A percentile compares a stretch with the other conserved stretches of the same genome.
Conservation (phyloP, 345 rosid species). For the Eucalyptus polyanthemos region DNA sequence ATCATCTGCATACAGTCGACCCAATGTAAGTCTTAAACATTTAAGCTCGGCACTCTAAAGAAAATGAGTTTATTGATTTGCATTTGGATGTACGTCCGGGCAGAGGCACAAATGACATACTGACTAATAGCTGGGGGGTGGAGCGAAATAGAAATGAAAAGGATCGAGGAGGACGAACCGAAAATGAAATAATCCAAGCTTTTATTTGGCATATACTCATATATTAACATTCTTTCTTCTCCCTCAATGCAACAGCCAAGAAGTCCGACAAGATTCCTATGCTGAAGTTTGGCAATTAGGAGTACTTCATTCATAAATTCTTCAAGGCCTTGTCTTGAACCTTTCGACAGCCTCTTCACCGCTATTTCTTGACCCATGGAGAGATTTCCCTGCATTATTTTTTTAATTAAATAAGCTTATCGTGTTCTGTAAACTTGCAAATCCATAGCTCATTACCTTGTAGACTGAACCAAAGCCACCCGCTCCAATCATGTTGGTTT, state of each 20-base stretch:
- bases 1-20: neutral
- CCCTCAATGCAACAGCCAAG: neutral
- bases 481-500: neutral
- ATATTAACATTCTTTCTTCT: neutral
- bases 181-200: neutral
- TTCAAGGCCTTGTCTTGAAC: neutral
- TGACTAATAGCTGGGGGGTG: neutral
- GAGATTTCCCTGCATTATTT: neutral
- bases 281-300: neutral
- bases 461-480: neutral
- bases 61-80: too few species aligned
- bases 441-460: neutral
- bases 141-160: neutral
- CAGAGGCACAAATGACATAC: too few species aligned
- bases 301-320: neutral
- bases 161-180: rapidly evolving
- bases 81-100: too few species aligned
- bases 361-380: neutral
- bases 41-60: too few species aligned
- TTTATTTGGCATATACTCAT: neutral
- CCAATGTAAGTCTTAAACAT: neutral
- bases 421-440: neutral
- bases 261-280: neutral
- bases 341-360: slow-evolving; percentile 4
- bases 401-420: neutral